These are phyloP conservation scores for Rhodotorula paludigena DNA, from an alignment of 768 basidiomycete species.

Conservation along the genomic window DNA sequence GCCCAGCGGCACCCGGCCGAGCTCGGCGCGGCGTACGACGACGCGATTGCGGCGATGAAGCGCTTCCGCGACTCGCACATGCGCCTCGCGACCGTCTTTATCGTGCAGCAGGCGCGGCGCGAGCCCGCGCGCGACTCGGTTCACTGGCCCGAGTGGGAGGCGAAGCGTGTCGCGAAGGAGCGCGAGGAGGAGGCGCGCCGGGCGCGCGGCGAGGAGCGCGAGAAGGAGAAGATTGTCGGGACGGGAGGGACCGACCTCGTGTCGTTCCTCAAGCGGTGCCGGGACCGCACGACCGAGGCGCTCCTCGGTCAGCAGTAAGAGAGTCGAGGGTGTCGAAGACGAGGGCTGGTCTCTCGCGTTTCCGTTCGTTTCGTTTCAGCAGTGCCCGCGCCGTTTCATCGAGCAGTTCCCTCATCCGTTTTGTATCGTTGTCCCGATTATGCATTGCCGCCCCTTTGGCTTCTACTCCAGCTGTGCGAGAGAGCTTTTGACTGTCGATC, in stretches of 20 bases:
- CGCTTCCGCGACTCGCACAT: conserved; percentile 81
- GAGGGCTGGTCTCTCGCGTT: too few species aligned
- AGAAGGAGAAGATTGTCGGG: conserved; percentile 61
- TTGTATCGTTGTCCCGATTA: too few species aligned
- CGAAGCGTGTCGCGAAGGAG: conserved; percentile 25
- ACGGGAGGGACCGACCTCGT: conserved; percentile 86
- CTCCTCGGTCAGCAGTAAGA: conserved; percentile 40
- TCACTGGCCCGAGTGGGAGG: conserved; percentile 32
- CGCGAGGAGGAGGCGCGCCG: conserved; percentile 16
- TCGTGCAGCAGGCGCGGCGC: conserved; percentile 72
- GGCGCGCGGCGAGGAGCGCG: conserved; percentile 35
- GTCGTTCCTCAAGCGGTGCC: conserved; percentile 74
- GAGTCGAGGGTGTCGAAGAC: too few species aligned
- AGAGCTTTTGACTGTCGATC: too few species aligned
- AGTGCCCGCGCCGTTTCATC: too few species aligned
- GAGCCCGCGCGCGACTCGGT: conserved; percentile 42
- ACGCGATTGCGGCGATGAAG: conserved; percentile 71
- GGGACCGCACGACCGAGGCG: conserved; percentile 69
- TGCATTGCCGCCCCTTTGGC: too few species aligned
- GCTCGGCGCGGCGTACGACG: conserved; percentile 60
- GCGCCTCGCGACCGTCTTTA: conserved; percentile 77
- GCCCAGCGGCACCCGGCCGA: conserved; percentile 46
- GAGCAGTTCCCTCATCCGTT: too few species aligned
- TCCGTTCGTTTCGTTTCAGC: background rate
- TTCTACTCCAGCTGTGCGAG: too few species aligned